Evolutionary conservation across 108 stramenopile species (phyloP), one percentile per base, ranked within the genome.

Genomic region (Skeletonema tropicum): DNA sequence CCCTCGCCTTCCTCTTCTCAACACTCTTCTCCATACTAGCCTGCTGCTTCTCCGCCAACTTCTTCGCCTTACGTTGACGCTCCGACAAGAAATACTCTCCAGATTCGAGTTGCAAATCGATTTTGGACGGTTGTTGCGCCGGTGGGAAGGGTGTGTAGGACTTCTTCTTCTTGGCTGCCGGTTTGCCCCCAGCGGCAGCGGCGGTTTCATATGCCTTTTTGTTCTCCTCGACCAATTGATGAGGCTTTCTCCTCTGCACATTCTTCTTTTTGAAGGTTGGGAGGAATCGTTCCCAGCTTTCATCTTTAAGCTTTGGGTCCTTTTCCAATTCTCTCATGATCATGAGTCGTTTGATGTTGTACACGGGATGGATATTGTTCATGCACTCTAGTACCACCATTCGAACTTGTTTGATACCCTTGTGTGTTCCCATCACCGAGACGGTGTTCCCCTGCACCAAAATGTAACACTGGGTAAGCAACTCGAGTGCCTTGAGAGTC

Each of bases 271-370:
- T 91, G 78, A 99, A 99, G 26, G 86, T 89, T 0, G 99, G 99
- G 32, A 99, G 75, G 71, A 99, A 99, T n/a, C 99, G 86, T 7
- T 86, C 87, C 99, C 99, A 99, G 82, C 97, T 93, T 77, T 98
- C 98, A 55, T 95, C 80, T 60, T 83, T 75, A 8, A 99, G 81
- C 63, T 89, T 90, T 36, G 97, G 96, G 83, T 99, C 99, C 68
- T 97, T 94, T 25, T 93, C 97, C 13, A 99, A 86, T 82, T 99
- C 99, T 52, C 94, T 87, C 83, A 96, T 94, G 69, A 99, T 99
- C 99, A 99, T 99, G 57, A 99, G 91, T 49, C 97, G 89, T 87
- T 99, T 99, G 74, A 99, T 97, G 80, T 99, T 95, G 85, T 99
- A 99, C 59, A 99, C 92, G 30, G 99, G 99, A 75, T 99, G 99